Evolutionary conservation across 208 protist species (phyloP).

Genomic region (Crithidia fasciculata): DNA sequence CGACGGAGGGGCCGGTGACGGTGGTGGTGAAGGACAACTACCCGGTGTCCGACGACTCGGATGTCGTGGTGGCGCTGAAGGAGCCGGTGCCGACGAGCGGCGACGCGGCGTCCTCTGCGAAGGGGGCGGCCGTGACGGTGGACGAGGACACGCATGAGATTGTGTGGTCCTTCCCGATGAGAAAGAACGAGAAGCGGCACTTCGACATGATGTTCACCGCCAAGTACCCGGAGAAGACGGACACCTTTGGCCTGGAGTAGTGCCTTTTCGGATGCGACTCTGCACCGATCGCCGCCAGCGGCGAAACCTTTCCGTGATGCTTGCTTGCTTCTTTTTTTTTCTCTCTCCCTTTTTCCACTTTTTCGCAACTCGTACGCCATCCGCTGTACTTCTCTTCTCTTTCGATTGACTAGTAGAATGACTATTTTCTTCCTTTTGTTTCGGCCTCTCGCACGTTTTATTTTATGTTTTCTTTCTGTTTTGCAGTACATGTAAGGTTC

Average conservation of each 20-base stretch:
- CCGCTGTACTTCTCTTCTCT: not conserved
- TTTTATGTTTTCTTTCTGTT: not conserved
- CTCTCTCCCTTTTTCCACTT: not conserved
- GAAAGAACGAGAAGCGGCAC: constrained; percentile 29
- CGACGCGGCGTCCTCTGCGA: not conserved
- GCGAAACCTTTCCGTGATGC: too few species aligned
- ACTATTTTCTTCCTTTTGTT: not conserved
- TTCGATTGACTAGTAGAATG: constrained; percentile 5
- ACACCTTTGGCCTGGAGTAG: constrained; percentile 35
- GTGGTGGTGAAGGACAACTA: constrained; percentile 66
- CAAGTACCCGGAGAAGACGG: constrained; percentile 29
- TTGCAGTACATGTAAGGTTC: not conserved
- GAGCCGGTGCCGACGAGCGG: constrained; percentile 17
- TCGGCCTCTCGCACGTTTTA: not conserved
- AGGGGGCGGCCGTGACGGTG: constrained; percentile 32
- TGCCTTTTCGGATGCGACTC: not conserved
- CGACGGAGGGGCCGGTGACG: constrained; percentile 23
- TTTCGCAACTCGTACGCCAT: not conserved
- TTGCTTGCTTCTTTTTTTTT: constrained; percentile 22
- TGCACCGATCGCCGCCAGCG: too few species aligned
- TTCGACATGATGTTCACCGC: constrained; percentile 47
- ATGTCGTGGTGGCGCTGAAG: constrained; percentile 41
- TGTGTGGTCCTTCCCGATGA: constrained; percentile 44
- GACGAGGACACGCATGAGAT: constrained; percentile 46
- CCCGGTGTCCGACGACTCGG: constrained; percentile 45